Evolutionary conservation across 768 basidiomycete genomes (phyloP).

Genomic region (Suillus weaverae): DNA sequence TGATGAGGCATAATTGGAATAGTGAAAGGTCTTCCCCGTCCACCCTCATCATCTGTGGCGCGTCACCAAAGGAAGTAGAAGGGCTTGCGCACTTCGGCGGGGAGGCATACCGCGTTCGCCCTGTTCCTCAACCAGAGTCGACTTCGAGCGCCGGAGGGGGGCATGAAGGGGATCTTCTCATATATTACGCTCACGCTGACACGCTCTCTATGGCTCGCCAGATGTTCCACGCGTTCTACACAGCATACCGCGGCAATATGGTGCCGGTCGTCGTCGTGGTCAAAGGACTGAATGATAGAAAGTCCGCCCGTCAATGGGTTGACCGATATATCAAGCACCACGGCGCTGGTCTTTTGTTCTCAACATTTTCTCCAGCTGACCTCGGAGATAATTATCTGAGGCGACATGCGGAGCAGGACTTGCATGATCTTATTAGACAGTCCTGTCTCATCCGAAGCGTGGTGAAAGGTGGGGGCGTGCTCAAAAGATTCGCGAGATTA

Average conservation of each 20-base stretch:
- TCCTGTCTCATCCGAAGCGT: background rate
- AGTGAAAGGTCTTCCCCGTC: background rate
- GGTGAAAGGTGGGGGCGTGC: background rate
- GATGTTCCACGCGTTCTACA: conserved; percentile 11
- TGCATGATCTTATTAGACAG: background rate
- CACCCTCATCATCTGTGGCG: conserved; percentile 6
- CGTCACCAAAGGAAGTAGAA: background rate
- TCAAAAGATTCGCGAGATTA: background rate
- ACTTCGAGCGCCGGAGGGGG: background rate
- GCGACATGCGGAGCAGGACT: background rate
- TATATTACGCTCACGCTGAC: background rate
- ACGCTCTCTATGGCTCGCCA: background rate
- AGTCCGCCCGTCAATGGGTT: conserved; percentile 10
- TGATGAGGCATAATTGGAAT: conserved; percentile 1
- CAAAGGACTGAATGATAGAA: conserved; percentile 12
- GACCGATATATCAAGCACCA: background rate
- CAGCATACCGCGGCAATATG: conserved; percentile 14
- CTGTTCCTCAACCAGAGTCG: background rate
- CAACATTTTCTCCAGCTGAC: background rate
- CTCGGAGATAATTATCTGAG: background rate
- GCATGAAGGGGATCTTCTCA: conserved; percentile 1
- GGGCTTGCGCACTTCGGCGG: background rate
- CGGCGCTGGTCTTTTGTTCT: background rate
- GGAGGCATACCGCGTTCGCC: background rate
- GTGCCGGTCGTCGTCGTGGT: conserved; percentile 20